Base-by-base conservation (phyloP, 129 eudicot species). In the Silybum marianum region DNA sequence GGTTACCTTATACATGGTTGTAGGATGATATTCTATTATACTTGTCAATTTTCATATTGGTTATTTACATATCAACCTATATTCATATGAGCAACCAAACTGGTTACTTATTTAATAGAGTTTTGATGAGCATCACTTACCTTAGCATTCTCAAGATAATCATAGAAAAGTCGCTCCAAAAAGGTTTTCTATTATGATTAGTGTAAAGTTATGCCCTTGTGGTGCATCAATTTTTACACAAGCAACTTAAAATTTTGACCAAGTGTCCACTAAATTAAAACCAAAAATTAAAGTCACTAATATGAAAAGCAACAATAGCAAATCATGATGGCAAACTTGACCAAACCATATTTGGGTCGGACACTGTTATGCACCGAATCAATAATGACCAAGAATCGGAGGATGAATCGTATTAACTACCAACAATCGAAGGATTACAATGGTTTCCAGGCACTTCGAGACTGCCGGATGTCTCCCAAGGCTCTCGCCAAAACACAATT, bases 1-100 rank as follows among this genome's bases (percentile, higher is more conserved):
- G n/a, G 72, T 62, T 62, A 42, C 63, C 80, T 11, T 76, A 54
- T 54, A 54, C 63, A 54, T 54, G 63, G 22, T 54, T 54, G 63
- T 54, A 18, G 63, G 22, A 54, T 54, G 63, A 54, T 54, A 4
- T 54, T 16, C 63, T 14, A 18, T 18, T 54, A 54, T 16, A 18
- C 22, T 5, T 18, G 21, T 54, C 63, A 18, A 18, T 54, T 54
- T 8, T 54, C 63, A 18, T 54, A 18, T 58, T 58, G 66, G 66
- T 58, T 58, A 58, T 58, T 58, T 58, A 54, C 65, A 18, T 54
- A 23, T 54, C 65, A 18, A 54, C 65, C 65, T 54, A n/a, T 54
- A 18, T 18, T 18, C 65, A 5, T 54, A 51, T n/a, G 23, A 54
- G 19, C 58, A 77, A 77, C 58, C 67, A 77, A 76, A 62, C 36